Base-by-base conservation (phyloP, 805 yeast genomes). In the Teunomyces kruisii region DNA sequence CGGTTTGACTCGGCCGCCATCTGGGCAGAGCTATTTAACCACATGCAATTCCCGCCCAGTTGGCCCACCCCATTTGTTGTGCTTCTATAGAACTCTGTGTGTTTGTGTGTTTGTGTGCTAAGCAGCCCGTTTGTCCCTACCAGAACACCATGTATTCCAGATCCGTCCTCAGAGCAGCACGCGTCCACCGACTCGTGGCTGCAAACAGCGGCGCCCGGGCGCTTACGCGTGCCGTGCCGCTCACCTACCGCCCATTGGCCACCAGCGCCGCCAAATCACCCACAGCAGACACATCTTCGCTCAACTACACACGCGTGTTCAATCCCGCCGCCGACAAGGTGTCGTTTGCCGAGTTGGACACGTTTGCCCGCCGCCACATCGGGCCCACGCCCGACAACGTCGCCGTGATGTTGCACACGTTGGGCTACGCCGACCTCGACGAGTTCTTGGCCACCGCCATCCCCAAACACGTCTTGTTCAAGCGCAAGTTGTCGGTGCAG, bases 341-440 rank as follows among this genome's bases (percentile, higher is more conserved):
- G 29, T 31, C 52, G 2, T 56, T 67, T 31, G 56, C 53, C 13
- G 54, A 79, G 3, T 72, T 88, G 46, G 99, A 94, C 61, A 84
- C 94, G 1, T 94, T 92, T 65, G 79, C 86, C 40, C 80, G 95
- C 59, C 87, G 98, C 57, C 99, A 94, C 66, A 72, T 92, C 47
- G 99, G 99, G 9, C 89, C 95, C 17, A 73, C 78, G 10, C 83
- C 87, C 0, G 57, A 52, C 0, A 82, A 88, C 51, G 86, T 86
- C 14, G 58, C 66, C 13, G 63, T 67, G 27, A 89, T 92, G 96
- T 75, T 94, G 43, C 48, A 65, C 3, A 64, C 75, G 9, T 72
- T 91, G 43, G 91, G 89, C 1, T 81, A 82, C 61, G 51, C 67
- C 1, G 86, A 88, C 60, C 64, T 92, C 43, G 83, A 83, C 42